Percentiles rank a stretch among this genome's conserved stretches.
Conservation (phyloP, 306 rosid species). For the Luffa aegyptiaca region DNA sequence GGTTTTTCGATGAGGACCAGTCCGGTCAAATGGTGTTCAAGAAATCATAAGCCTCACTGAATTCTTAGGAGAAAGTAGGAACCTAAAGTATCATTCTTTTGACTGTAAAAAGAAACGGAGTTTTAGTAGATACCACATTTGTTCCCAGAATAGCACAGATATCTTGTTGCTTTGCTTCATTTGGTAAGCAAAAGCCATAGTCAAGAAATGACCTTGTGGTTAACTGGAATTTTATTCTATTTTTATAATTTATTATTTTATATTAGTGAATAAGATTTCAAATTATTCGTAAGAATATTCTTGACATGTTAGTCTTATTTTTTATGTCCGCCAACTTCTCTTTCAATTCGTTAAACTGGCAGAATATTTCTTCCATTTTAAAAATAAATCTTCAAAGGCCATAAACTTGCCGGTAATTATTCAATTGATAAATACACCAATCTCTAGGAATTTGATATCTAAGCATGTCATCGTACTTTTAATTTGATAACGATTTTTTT, state of each 20-base stretch:
- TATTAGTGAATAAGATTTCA: background rate
- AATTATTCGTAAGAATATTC: background rate
- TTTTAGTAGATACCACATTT: background rate
- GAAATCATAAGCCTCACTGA: conserved; percentile 17
- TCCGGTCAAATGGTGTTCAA: conserved; percentile 76
- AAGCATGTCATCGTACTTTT: background rate
- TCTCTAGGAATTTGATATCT: too few relatives aligned
- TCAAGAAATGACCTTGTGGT: background rate
- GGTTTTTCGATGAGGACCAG: conserved; percentile 59
- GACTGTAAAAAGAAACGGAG: background rate
- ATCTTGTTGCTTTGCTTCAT: background rate
- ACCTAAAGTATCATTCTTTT: background rate
- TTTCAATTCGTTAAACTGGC: background rate
- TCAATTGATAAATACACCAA: too few relatives aligned
- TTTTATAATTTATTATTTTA: background rate
- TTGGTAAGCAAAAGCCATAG: background rate
- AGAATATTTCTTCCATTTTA: background rate
- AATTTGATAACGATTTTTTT: too few relatives aligned
- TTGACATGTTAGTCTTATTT: background rate
- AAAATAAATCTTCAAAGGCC: background rate
- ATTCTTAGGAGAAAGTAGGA: background rate
- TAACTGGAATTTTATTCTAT: background rate
- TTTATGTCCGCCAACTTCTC: background rate
- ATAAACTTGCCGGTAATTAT: too few relatives aligned
- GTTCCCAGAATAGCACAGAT: background rate